Evolutionary conservation across 306 rosid genomes (phyloP), one percentile per base, ranked within the genome.

Genomic region (Adenanthera pavonina): DNA sequence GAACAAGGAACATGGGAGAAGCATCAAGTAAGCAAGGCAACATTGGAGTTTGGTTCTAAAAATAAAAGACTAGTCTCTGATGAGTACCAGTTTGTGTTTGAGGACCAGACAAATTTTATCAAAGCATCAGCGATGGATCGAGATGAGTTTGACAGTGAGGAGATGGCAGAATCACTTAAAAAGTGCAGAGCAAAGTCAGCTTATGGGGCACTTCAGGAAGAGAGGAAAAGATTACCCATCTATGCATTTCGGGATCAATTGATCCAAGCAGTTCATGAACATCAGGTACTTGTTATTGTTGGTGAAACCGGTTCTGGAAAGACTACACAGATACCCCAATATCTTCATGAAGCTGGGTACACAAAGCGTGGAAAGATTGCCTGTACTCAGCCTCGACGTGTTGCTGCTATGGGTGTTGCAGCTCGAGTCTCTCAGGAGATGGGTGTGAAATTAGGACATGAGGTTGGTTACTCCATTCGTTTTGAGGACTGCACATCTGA

Each of bases 291-390:
- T 84, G 92, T 95, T 54, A 95, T 95, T 74, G 97, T 95, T 70
- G 97, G 97, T 68, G 98, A 95, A 90, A 95, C 98, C 8, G 98
- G 98, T 86, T 95, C 98, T 2, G 98, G 98, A 67, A 95, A 95
- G 86, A 95, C 97, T 5, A 90, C 97, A 6, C 98, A 95, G 86
- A 92, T 95, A 82, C 98, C 97, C 47, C 98, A 95, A 77, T 95
- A 95, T 90, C 97, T 95, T 67, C 98, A 95, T 40, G 98, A 95
- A 88, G 95, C 89, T 68, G 97, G 98, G 64, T 92, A 92, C 86
- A 95, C 98, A 75, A 91, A 90, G 85, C 92, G 67, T 71, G 98
- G 97, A 87, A 91, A 90, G 98, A 81, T 95, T 91, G 98, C 97
- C 74, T 95, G 98, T 74, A 94, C 97, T 47, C 98, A 92, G 77